Evolutionary conservation across 2,329 filamentous ascomycete species (phyloP).

Genomic region (Claviceps fusiformis): DNA sequence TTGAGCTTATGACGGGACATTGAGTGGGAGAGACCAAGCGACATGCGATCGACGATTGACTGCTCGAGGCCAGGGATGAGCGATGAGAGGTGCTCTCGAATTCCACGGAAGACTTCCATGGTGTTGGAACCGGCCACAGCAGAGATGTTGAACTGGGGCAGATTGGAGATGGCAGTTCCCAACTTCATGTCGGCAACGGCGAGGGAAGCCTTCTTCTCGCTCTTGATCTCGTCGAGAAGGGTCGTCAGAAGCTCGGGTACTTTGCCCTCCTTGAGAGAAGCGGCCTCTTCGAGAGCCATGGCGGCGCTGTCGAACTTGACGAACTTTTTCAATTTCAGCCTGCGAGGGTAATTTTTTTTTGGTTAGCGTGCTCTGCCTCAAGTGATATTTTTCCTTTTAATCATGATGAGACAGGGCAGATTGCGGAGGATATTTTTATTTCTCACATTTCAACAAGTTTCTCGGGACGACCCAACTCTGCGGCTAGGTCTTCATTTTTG

Average conservation of each 20-base stretch:
- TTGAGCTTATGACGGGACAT: slow-evolving; percentile 96
- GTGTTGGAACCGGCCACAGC: slow-evolving; percentile 50
- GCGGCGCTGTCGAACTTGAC: slow-evolving; percentile 93
- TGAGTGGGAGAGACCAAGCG: slow-evolving; percentile 90
- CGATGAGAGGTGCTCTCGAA: slow-evolving; percentile 79
- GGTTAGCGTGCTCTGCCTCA: neutral
- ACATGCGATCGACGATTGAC: slow-evolving; percentile 84
- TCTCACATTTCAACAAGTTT: slow-evolving; percentile 74
- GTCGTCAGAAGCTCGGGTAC: slow-evolving; percentile 74
- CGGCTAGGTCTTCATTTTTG: slow-evolving; percentile 67
- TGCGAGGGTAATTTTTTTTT: slow-evolving; percentile 19
- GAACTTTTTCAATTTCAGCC: slow-evolving; percentile 92
- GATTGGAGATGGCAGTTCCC: slow-evolving; percentile 79
- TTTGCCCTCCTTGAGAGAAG: slow-evolving; percentile 82
- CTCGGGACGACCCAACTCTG: slow-evolving; percentile 66
- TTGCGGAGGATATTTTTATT: neutral
- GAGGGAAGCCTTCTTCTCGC: slow-evolving; percentile 93
- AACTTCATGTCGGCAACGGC: slow-evolving; percentile 91
- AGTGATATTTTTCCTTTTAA: too few relatives aligned
- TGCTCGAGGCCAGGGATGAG: slow-evolving; percentile 80
- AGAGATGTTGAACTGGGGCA: slow-evolving; percentile 75
- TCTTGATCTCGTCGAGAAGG: slow-evolving; percentile 80
- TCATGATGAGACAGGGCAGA: neutral
- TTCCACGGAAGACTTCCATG: slow-evolving; percentile 83
- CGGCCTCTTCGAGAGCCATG: slow-evolving; percentile 79